Percentiles rank a stretch among this genome's conserved stretches.
These are phyloP conservation scores for Achaetomiella virescens DNA, from an alignment of 495 filamentous ascomycete genomes.

Conservation along the genomic window DNA sequence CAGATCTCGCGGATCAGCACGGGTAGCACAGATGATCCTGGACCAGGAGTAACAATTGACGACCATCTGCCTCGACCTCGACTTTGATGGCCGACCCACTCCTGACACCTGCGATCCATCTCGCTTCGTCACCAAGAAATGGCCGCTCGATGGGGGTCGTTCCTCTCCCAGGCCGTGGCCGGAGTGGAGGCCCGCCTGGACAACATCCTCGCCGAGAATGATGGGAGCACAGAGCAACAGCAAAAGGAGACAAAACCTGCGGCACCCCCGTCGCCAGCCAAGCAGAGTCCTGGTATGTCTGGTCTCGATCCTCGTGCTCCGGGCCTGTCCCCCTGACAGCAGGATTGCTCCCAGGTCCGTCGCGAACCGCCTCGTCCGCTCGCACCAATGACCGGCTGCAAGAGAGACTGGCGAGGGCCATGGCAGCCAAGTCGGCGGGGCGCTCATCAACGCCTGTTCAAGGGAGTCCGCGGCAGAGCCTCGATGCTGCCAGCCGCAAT, in stretches of 20 bases:
- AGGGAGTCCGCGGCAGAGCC: conserved; percentile 28
- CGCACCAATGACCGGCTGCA: conserved; percentile 71
- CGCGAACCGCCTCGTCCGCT: conserved; percentile 50
- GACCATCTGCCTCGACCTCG: not conserved
- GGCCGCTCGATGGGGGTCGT: conserved; percentile 64
- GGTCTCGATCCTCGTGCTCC: not conserved
- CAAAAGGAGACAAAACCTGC: conserved; percentile 23
- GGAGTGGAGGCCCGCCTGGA: conserved; percentile 92
- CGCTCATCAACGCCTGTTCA: conserved; percentile 22
- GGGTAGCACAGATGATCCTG: not conserved
- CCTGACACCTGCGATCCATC: not conserved
- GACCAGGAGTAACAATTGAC: not conserved
- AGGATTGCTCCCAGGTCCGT: conserved; percentile 27
- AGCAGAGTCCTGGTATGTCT: conserved; percentile 25
- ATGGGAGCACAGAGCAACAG: conserved; percentile 35
- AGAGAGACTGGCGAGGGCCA: conserved; percentile 68
- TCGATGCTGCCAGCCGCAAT: conserved; percentile 26
- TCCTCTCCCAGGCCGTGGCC: conserved; percentile 86
- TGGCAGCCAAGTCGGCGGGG: conserved; percentile 39
- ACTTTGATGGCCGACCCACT: conserved; percentile 12
- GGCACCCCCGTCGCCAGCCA: conserved; percentile 25
- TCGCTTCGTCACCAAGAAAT: conserved; percentile 15
- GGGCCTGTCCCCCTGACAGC: conserved; percentile 10
- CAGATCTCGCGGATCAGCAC: not conserved
- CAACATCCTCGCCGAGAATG: conserved; percentile 78